A percentile compares a stretch with the other conserved stretches of the same genome.
Conservation (phyloP, 2,329 filamentous ascomycete genomes). For the Colletotrichum sp. region DNA sequence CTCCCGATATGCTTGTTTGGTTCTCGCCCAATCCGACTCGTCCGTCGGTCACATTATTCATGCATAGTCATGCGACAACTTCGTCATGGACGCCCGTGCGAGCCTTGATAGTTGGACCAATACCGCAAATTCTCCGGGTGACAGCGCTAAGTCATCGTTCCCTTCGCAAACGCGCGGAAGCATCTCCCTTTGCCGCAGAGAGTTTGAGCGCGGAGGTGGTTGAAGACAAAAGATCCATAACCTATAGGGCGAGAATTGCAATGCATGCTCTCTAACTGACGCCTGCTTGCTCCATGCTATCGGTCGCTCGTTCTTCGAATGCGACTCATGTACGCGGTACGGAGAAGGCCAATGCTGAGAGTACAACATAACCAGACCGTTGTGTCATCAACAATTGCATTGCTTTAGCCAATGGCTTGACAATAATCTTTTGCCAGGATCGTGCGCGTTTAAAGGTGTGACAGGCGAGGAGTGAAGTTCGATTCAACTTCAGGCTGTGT, state of each 20-base stretch:
- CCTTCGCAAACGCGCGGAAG: background rate
- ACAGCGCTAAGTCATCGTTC: background rate
- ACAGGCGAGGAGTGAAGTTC: background rate
- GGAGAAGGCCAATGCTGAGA: background rate
- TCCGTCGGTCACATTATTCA: background rate
- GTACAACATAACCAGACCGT: background rate
- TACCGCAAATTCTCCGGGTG: slow-evolving; percentile 11
- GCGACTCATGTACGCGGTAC: background rate
- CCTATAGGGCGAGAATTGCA: background rate
- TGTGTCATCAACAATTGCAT: background rate
- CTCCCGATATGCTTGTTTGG: background rate
- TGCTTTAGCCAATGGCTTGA: background rate
- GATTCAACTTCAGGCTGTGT: background rate
- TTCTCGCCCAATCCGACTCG: background rate
- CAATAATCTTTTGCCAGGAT: background rate
- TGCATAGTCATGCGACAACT: background rate
- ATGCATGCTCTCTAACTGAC: background rate
- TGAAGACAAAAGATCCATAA: background rate
- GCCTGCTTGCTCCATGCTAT: background rate
- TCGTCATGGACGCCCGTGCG: background rate
- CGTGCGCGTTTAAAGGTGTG: background rate
- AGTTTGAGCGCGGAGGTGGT: background rate
- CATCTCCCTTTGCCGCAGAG: background rate
- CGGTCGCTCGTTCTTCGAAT: background rate
- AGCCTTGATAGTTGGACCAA: background rate